Evolutionary conservation across 441 rosid species (phyloP).

Genomic region (Jatropha podagrica): DNA sequence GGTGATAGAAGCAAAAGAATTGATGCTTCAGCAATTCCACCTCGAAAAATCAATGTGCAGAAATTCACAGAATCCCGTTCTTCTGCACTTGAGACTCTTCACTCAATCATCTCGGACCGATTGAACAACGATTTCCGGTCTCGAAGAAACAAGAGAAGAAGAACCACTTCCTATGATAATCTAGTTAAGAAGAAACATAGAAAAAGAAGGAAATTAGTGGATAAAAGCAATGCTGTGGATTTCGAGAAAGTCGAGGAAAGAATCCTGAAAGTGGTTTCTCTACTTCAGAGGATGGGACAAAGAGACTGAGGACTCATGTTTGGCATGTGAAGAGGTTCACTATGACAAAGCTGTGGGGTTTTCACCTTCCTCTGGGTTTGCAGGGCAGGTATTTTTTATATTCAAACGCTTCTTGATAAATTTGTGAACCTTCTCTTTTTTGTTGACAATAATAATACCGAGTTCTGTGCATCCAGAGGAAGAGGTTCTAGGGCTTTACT

Average conservation of each 20-base stretch:
- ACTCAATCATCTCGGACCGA: conserved; percentile 56
- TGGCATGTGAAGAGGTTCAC: conserved; percentile 94
- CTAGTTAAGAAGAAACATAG: conserved; percentile 46
- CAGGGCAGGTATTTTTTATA: conserved; percentile 61
- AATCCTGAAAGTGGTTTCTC: conserved; percentile 47
- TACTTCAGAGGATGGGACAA: conserved; percentile 85
- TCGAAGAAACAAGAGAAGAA: conserved; percentile 74
- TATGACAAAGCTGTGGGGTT: conserved; percentile 88
- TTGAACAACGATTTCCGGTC: conserved; percentile 62
- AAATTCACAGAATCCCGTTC: conserved; percentile 72
- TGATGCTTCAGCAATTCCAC: conserved; percentile 36
- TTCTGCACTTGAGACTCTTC: conserved; percentile 64
- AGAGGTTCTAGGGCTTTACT: conserved; percentile 88
- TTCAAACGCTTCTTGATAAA: neutral
- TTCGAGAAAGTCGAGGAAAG: conserved; percentile 26
- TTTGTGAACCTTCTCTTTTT: neutral
- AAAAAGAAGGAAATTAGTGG: conserved; percentile 44
- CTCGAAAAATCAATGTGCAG: conserved; percentile 63
- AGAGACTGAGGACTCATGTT: conserved; percentile 84
- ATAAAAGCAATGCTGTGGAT: conserved; percentile 17
- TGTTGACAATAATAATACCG: neutral
- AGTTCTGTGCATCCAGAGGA: conserved; percentile 54
- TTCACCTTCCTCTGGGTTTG: conserved; percentile 82
- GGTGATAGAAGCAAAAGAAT: conserved; percentile 40
- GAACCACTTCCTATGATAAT: conserved; percentile 65